Percentiles rank a stretch among this genome's conserved stretches.
phyloP scores from a whole-genome alignment of 257 asterid genomes.

The Solanum piurae region DNA sequence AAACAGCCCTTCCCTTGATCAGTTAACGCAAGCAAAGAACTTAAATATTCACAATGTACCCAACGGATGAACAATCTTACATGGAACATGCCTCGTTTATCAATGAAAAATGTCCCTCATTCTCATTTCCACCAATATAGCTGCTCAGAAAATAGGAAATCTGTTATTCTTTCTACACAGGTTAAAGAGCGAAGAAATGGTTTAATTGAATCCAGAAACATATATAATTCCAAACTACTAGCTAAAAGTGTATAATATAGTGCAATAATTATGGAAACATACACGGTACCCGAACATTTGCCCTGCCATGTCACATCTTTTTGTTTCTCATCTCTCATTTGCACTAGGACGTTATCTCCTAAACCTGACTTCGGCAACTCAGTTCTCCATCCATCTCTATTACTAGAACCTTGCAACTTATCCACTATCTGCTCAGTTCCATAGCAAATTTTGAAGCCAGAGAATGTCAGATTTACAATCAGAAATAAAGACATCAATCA shows the following conservation, averaged over 20 bases:
- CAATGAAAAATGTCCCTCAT: constrained; percentile 90
- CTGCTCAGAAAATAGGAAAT: constrained; percentile 30
- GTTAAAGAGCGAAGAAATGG: background rate
- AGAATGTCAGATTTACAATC: background rate
- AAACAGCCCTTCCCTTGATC: background rate
- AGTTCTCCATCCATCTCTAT: constrained; percentile 73
- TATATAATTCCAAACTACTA: background rate
- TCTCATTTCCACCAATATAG: constrained; percentile 83
- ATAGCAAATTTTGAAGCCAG: background rate
- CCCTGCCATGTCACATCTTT: constrained; percentile 94
- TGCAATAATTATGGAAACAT: constrained; percentile 26
- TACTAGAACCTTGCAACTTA: constrained; percentile 79
- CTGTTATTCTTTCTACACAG: constrained; percentile 5
- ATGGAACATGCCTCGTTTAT: constrained; percentile 95
- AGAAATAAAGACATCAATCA: background rate
- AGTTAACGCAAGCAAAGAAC: background rate
- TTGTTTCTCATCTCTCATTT: constrained; percentile 68
- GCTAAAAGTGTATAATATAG: background rate
- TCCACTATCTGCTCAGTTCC: constrained; percentile 55
- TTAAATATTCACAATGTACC: background rate
- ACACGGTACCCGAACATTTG: constrained; percentile 99
- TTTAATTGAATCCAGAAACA: background rate
- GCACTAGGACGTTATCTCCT: constrained; percentile 61
- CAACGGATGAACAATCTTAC: constrained; percentile 10
- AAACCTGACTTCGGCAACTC: constrained; percentile 69